Conservation (phyloP, 2,329 filamentous ascomycete species). For the Trichoderma afroharzianum region DNA sequence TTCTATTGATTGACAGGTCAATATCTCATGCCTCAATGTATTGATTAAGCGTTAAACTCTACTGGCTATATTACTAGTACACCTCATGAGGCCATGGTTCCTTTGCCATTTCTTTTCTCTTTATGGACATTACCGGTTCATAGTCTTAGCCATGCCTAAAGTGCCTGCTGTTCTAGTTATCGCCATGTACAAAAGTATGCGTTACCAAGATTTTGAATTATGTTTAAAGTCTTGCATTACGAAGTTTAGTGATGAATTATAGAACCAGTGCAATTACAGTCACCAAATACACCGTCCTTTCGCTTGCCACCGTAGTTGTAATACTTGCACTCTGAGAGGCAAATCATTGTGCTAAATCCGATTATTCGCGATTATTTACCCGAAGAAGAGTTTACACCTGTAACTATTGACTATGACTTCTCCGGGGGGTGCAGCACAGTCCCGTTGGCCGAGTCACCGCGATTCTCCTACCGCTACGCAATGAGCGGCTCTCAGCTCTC, state of each 20-base stretch:
- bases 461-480: neutral
- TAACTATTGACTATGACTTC: neutral
- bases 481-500: neutral
- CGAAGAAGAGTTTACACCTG: neutral
- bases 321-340: neutral
- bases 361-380: too few relatives aligned
- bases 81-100: neutral
- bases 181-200: neutral
- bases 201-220: too few relatives aligned
- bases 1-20: neutral
- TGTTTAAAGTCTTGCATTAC: too few relatives aligned
- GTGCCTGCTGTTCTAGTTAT: neutral
- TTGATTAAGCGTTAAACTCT: neutral
- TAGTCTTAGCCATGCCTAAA: neutral
- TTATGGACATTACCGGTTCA: neutral
- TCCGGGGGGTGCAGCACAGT: neutral
- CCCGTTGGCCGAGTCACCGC: neutral
- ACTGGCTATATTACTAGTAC: too few relatives aligned
- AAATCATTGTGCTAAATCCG: too few relatives aligned
- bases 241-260: too few relatives aligned
- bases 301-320: neutral
- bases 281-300: neutral
- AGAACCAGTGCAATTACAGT: too few relatives aligned
- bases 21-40: neutral
- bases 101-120: neutral